These are phyloP conservation scores for Capronia epimyces DNA, from an alignment of 2,329 filamentous ascomycete species.

Conservation along the genomic window DNA sequence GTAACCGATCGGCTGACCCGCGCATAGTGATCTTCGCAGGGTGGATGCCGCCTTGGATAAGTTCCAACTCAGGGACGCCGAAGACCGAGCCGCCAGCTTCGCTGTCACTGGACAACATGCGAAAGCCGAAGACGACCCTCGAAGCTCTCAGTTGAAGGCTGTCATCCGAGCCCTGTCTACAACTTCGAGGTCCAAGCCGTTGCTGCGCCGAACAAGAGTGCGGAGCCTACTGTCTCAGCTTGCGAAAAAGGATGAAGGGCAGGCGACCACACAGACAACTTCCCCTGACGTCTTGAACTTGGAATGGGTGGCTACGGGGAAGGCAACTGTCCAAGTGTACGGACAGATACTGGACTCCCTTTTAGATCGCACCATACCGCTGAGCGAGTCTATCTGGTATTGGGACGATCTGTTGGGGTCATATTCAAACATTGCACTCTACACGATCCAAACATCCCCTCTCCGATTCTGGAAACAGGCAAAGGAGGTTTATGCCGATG, in stretches of 20 bases:
- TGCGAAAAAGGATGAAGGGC: conserved; percentile 31
- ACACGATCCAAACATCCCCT: conserved; percentile 81
- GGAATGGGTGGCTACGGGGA: conserved; percentile 85
- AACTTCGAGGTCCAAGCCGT: conserved; percentile 57
- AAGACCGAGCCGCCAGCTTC: conserved; percentile 15
- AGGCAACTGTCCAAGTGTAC: conserved; percentile 86
- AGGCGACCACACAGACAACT: conserved; percentile 28
- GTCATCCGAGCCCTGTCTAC: conserved; percentile 68
- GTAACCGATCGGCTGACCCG: background rate
- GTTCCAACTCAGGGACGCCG: conserved; percentile 45
- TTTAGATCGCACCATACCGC: conserved; percentile 38
- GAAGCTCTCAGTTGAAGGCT: conserved; percentile 50
- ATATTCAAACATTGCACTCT: conserved; percentile 70
- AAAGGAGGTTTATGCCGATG: conserved; percentile 57
- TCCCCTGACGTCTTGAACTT: conserved; percentile 55
- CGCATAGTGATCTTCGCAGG: conserved; percentile 49
- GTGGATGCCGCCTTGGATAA: conserved; percentile 56
- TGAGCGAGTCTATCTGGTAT: conserved; percentile 87
- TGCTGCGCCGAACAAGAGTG: conserved; percentile 58
- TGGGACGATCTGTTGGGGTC: conserved; percentile 87
- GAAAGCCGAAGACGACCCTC: conserved; percentile 19
- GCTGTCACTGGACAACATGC: conserved; percentile 7
- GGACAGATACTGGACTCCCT: conserved; percentile 44
- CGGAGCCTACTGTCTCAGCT: conserved; percentile 59
- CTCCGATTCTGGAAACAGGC: conserved; percentile 66